Conservation (phyloP, 441 rosid genomes). For the Hura crepitans region DNA sequence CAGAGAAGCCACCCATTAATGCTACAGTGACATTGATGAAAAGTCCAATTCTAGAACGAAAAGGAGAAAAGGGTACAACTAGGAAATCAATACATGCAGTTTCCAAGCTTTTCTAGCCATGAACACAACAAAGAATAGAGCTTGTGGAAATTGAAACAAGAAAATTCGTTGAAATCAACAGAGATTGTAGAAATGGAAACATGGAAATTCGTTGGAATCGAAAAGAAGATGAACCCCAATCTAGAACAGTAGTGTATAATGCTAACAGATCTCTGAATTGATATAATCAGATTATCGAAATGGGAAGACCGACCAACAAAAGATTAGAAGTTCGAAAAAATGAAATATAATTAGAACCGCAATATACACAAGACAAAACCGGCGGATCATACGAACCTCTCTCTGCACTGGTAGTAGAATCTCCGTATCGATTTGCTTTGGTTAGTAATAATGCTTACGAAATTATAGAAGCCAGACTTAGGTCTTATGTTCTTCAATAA, state of each 20-base stretch:
- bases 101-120: not conserved
- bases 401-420: not conserved
- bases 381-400: conserved; percentile 15
- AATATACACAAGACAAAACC: not conserved
- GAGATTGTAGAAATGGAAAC: not conserved
- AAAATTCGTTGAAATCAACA: not conserved
- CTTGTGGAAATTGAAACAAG: not conserved
- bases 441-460: not conserved
- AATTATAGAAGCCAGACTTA: not conserved
- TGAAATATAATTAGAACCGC: not conserved
- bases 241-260: not conserved
- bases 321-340: not conserved
- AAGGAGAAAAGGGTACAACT: not conserved
- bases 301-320: not conserved
- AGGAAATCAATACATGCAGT: not conserved
- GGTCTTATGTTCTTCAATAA: not conserved
- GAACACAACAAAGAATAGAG: not conserved
- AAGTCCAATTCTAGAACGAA: not conserved
- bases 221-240: not conserved
- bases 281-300: not conserved
- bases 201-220: not conserved
- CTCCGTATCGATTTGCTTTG: not conserved
- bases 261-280: conserved; percentile 14
- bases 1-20: not conserved
- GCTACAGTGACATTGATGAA: not conserved